A percentile compares a stretch with the other conserved stretches of the same genome.
Conservation (phyloP, 352 stramenopile species). For the Globisporangium viniferum region DNA sequence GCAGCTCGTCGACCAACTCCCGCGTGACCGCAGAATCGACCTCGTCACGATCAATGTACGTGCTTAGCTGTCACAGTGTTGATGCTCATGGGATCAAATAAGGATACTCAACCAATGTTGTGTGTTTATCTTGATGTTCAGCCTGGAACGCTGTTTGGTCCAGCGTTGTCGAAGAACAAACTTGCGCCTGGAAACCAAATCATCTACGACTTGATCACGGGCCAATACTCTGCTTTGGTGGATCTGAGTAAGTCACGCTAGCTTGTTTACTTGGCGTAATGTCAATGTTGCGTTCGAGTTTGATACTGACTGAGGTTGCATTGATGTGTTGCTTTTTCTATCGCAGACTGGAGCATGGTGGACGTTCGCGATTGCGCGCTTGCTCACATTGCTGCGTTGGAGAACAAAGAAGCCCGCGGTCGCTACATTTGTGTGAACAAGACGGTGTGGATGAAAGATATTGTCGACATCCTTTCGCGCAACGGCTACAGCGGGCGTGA, state of each 20-base stretch:
- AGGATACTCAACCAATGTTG: background rate
- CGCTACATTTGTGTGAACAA: constrained; percentile 87
- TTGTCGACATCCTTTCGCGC: constrained; percentile 79
- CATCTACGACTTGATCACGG: constrained; percentile 85
- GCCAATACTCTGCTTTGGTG: constrained; percentile 83
- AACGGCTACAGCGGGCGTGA: constrained; percentile 86
- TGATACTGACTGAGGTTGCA: background rate
- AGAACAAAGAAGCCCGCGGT: constrained; percentile 80
- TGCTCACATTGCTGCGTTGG: constrained; percentile 77
- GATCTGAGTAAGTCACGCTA: constrained; percentile 59
- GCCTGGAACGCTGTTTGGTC: constrained; percentile 80
- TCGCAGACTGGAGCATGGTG: constrained; percentile 78
- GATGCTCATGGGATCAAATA: background rate
- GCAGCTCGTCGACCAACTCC: constrained; percentile 86
- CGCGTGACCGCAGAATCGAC: constrained; percentile 77
- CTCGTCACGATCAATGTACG: constrained; percentile 85
- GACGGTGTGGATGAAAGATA: constrained; percentile 86
- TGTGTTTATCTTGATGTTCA: constrained; percentile 14
- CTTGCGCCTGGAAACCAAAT: constrained; percentile 81
- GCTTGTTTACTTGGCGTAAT: background rate
- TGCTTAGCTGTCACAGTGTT: background rate
- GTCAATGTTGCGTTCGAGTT: background rate
- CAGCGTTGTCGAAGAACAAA: constrained; percentile 81
- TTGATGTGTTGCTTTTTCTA: background rate
- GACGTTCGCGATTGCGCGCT: constrained; percentile 82